phyloP scores from a whole-genome alignment of 106 monocot species.

The Dioscorea alata region DNA sequence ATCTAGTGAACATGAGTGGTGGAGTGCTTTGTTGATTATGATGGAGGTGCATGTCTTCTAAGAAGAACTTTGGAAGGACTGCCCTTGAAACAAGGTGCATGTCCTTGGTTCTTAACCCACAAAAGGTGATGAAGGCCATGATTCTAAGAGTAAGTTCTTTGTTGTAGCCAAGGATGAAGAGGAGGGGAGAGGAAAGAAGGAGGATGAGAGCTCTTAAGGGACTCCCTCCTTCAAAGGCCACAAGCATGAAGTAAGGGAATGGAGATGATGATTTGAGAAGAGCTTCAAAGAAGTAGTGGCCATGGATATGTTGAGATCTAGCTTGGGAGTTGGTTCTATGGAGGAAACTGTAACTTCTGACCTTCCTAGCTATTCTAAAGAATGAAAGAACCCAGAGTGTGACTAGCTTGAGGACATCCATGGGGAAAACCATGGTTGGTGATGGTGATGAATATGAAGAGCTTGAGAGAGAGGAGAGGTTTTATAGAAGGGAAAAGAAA shows the following conservation, averaged over 20 bases:
- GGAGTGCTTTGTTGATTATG: background rate
- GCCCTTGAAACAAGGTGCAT: constrained; percentile 51
- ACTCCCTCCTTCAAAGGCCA: constrained; percentile 75
- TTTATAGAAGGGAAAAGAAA: background rate
- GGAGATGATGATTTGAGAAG: constrained; percentile 35
- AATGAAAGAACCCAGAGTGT: constrained; percentile 36
- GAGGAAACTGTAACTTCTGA: constrained; percentile 18
- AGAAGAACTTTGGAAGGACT: constrained; percentile 69
- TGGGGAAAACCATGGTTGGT: constrained; percentile 29
- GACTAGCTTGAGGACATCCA: constrained; percentile 36
- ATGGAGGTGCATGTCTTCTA: constrained; percentile 47
- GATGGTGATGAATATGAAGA: background rate
- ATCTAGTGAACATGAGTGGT: constrained; percentile 5
- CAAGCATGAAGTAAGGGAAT: constrained; percentile 88
- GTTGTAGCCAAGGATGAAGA: constrained; percentile 25
- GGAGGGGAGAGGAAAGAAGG: constrained; percentile 41
- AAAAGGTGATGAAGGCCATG: constrained; percentile 69
- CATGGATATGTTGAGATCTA: background rate
- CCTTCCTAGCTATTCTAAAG: constrained; percentile 34
- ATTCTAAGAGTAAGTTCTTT: constrained; percentile 26
- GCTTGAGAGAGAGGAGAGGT: background rate
- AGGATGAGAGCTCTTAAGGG: constrained; percentile 46
- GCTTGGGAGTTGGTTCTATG: constrained; percentile 4
- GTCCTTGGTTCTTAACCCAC: constrained; percentile 40
- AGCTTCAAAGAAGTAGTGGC: constrained; percentile 34